These are phyloP conservation scores for Pythium utonaiense DNA, from an alignment of 352 stramenopile genomes.

Conservation along the genomic window DNA sequence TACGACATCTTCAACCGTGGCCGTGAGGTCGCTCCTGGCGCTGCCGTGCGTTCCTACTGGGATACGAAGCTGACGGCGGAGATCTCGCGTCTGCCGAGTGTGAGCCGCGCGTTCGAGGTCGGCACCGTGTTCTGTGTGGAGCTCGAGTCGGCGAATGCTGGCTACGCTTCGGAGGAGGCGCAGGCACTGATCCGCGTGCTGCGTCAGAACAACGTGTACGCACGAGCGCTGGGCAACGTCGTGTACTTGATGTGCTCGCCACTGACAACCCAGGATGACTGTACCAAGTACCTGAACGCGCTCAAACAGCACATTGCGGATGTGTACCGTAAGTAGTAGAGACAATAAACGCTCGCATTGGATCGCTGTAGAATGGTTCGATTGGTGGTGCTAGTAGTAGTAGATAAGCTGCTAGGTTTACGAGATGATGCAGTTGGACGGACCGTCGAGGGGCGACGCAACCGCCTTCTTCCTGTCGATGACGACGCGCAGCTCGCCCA, in stretches of 20 bases:
- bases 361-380: too few relatives aligned
- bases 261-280: conserved; percentile 60
- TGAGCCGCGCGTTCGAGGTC: conserved; percentile 68
- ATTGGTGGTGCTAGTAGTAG: too few relatives aligned
- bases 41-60: conserved; percentile 53
- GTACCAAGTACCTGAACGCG: conserved; percentile 48
- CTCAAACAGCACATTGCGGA: conserved; percentile 45
- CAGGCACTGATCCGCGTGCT: conserved; percentile 59
- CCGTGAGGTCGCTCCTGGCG: conserved; percentile 3
- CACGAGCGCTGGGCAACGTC: conserved; percentile 76
- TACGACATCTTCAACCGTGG: conserved; percentile 64
- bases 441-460: not conserved
- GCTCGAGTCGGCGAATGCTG: conserved; percentile 46
- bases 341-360: not conserved
- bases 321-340: conserved; percentile 27
- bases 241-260: conserved; percentile 87
- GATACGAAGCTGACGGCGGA: conserved; percentile 36
- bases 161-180: conserved; percentile 67
- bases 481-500: conserved; percentile 59
- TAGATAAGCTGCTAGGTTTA: too few relatives aligned
- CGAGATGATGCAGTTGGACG: conserved; percentile 24
- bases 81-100: conserved; percentile 46
- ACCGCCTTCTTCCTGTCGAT: conserved; percentile 47
- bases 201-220: conserved; percentile 67
- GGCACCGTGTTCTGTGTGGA: conserved; percentile 79